Base-by-base conservation (phyloP, 306 rosid genomes). In the Ochetophila trinervis region DNA sequence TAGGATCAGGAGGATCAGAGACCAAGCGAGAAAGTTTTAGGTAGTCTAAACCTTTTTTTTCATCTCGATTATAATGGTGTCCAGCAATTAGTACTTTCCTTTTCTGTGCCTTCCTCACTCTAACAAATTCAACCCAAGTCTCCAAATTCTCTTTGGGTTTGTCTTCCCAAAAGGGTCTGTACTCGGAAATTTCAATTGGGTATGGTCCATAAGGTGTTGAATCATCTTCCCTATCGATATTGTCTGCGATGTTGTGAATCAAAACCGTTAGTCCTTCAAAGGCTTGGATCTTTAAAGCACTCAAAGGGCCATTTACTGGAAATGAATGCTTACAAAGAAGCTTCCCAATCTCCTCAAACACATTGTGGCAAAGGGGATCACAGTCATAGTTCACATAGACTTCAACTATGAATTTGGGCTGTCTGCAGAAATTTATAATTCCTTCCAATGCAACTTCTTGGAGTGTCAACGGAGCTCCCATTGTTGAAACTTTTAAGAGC, bases 381-480 rank as follows among this genome's bases (percentile, higher is more conserved):
- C 99, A 87, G 22, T 93, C 97, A 53, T 68, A 87, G 86, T 93
- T 93, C 52, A 73, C 77, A 47, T 83, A 93, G 23, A 62, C 66
- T 78, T 90, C 97, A 11, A 69, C 19, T 8, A 87, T 71, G 74
- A 93, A 93, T 14, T 88, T 71, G 4, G 91, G 84, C 32, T 93
- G 96, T 67, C 96, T 84, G 78, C 95, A 86, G 82, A 90, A 93
- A 50, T 86, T 93, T 69, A 93, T 81, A 20, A 90, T 78, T 15
- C 94, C 99, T 74, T 93, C 97, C 27, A 87, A 34, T 52, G 96
- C 95, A 23, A 93, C 97, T 80, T 93, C 99, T 84, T 90, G 97
- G 51, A 93, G 78, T 51, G 83, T 88, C 30, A 68, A 37, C 57
- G 97, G 48, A 80, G 23, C 82, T 58, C 85, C 94, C 18, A 79